Conservation (phyloP, 805 yeast species). For the Lachancea sp. region DNA sequence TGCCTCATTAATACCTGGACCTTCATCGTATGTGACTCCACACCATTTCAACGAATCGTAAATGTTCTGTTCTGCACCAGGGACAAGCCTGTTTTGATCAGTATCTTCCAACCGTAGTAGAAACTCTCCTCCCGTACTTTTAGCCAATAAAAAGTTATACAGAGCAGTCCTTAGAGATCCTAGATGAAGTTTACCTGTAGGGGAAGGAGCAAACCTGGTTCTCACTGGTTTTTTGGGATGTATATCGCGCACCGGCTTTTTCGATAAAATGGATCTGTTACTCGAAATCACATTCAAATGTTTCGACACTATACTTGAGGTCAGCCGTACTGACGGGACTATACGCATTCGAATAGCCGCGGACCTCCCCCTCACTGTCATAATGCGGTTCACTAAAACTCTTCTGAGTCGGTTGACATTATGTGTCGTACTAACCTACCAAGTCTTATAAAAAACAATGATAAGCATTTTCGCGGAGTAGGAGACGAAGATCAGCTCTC, state of each 20-base stretch:
- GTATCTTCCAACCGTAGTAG: conserved; percentile 87
- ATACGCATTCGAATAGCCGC: not conserved
- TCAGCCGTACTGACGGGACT: not conserved
- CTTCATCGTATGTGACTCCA: conserved; percentile 71
- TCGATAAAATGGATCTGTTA: conserved; percentile 12
- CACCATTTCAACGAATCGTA: conserved; percentile 75
- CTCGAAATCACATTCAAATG: not conserved
- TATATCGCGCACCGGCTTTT: conserved; percentile 21
- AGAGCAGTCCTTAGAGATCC: conserved; percentile 93
- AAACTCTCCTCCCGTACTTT: conserved; percentile 72
- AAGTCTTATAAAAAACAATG: too few species aligned
- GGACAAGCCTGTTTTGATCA: conserved; percentile 70
- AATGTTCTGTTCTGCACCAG: conserved; percentile 77
- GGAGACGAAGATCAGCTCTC: too few species aligned
- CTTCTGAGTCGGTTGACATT: too few species aligned
- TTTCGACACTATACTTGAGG: not conserved
- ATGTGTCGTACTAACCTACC: too few species aligned
- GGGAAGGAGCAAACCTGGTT: conserved; percentile 96
- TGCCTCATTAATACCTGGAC: conserved; percentile 44
- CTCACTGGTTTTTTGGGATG: conserved; percentile 56
- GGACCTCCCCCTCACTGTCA: too few species aligned
- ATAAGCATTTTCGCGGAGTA: too few species aligned
- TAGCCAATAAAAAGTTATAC: conserved; percentile 80
- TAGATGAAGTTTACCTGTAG: conserved; percentile 90
- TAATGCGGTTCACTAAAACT: too few species aligned